Evolutionary conservation across 768 basidiomycete species (phyloP).

Genomic region (Postia placenta): DNA sequence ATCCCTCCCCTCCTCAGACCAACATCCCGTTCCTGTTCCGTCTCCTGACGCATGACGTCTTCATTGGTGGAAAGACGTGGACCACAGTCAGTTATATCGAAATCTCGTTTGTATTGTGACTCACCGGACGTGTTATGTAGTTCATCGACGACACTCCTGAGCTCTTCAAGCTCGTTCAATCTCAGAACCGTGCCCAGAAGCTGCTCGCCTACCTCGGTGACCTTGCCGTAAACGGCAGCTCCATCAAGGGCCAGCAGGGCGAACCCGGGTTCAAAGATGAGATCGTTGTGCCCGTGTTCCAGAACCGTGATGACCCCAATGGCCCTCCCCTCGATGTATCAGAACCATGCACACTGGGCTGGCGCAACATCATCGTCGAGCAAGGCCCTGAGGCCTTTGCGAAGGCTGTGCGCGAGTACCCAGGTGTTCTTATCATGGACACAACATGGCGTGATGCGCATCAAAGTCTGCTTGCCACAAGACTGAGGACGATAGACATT

Average conservation of each 20-base stretch:
- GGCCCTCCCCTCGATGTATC: conserved; percentile 73
- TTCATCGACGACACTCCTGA: conserved; percentile 99
- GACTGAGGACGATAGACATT: conserved; percentile 94
- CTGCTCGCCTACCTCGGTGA: conserved; percentile 95
- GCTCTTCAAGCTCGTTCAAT: conserved; percentile 96
- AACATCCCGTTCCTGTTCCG: conserved; percentile 99
- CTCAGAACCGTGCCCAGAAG: conserved; percentile 98
- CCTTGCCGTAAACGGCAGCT: conserved; percentile 95
- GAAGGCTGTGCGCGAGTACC: conserved; percentile 94
- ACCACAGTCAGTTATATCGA: conserved; percentile 82
- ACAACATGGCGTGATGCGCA: conserved; percentile 99
- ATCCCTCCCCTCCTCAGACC: conserved; percentile 68
- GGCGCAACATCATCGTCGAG: conserved; percentile 98
- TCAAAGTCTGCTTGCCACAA: conserved; percentile 94
- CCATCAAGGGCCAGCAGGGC: conserved; percentile 94
- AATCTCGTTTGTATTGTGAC: conserved; percentile 9
- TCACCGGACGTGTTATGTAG: conserved; percentile 30
- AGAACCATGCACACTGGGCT: conserved; percentile 80
- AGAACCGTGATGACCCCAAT: conserved; percentile 71
- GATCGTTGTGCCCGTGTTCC: conserved; percentile 74
- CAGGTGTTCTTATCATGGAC: conserved; percentile 94
- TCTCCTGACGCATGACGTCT: conserved; percentile 92
- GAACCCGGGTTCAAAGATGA: conserved; percentile 94
- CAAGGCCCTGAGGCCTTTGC: conserved; percentile 98
- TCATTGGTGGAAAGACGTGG: conserved; percentile 97